Base-by-base conservation (phyloP, 2,329 filamentous ascomycete genomes). In the Calonectria fujianensis region DNA sequence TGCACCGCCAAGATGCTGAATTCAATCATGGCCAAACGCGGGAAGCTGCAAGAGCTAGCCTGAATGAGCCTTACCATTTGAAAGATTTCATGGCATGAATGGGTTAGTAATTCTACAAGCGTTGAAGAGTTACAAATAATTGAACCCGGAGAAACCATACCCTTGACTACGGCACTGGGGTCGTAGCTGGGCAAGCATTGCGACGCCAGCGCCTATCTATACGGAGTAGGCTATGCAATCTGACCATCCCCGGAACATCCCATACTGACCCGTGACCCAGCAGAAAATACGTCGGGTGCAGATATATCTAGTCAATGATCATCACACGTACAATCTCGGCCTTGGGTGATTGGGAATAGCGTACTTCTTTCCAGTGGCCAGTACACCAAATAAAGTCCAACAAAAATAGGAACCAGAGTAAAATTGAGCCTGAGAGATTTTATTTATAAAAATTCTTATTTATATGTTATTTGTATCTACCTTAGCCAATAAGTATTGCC, bases 121-220 rank as follows among this genome's bases (percentile, higher is more conserved):
- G 18, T 45, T 45, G 41, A 45, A 20, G n/a, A 24, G 27, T 29
- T 24, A 13, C 18, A 18, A 16, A 1, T n/a, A 8, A 45, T 50
- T 35, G 32, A 31, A 45, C 10, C 18, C 9, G 10, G 41, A 45
- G 35, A 39, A 32, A 10, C 57, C n/a, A 31, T 27, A 52, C n/a
- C 69, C 70, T 14, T 16, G 39, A 13, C 50, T 6, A 32, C 65
- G 48, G 48, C n/a, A 48, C 13, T 59, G 65, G 24, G 4, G 24
- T 7, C 54, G 65, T 48, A 24, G 20, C 37, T 35, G 24, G 51
- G 69, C 37, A 75, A 73, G 54, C 77, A 76, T 27, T 76, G 79
- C 31, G 76, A 78, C 37, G 74, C 76, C 8, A 74, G 77, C 16
- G 79, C 79, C 37, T 81, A 78, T 39, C 52, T 3, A 45, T 20